Evolutionary conservation across 305 asterid genomes (phyloP).

Genomic region (Ajuga reptans): DNA sequence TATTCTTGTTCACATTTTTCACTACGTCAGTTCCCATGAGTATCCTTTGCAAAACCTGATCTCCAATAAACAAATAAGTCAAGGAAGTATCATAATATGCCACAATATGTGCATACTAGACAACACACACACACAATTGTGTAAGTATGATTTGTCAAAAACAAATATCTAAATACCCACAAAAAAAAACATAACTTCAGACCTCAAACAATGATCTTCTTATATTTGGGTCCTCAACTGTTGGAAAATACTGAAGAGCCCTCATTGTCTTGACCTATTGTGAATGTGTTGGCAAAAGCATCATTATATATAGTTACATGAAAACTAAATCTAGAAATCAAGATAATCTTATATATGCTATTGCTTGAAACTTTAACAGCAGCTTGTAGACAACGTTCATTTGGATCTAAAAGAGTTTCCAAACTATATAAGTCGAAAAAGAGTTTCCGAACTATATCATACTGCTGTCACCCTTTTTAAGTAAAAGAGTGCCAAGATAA

Average conservation of each 20-base stretch:
- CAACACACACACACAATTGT: not conserved
- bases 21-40: conserved; percentile 98
- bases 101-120: not conserved
- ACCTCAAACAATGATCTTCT: conserved; percentile 93
- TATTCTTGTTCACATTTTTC: conserved; percentile 98
- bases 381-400: not conserved
- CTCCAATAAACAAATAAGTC: conserved; percentile 4
- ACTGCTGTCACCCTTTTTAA: not conserved
- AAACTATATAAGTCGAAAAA: not conserved
- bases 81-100: conserved; percentile 17
- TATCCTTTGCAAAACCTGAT: conserved; percentile 90
- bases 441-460: not conserved
- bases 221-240: conserved; percentile 83
- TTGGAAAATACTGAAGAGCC: conserved; percentile 94
- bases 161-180: not conserved
- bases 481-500: conserved; percentile 15
- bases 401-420: not conserved
- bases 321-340: conserved; percentile 2
- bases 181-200: conserved; percentile 12
- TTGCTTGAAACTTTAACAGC: conserved; percentile 12
- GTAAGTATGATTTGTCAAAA: not conserved
- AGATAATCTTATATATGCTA: not conserved
- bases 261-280: conserved; percentile 86
- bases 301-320: conserved; percentile 15
- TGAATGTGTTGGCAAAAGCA: conserved; percentile 13